phyloP scores from a whole-genome alignment of 345 rosid genomes.

The Xanthoceras sorbifolium region DNA sequence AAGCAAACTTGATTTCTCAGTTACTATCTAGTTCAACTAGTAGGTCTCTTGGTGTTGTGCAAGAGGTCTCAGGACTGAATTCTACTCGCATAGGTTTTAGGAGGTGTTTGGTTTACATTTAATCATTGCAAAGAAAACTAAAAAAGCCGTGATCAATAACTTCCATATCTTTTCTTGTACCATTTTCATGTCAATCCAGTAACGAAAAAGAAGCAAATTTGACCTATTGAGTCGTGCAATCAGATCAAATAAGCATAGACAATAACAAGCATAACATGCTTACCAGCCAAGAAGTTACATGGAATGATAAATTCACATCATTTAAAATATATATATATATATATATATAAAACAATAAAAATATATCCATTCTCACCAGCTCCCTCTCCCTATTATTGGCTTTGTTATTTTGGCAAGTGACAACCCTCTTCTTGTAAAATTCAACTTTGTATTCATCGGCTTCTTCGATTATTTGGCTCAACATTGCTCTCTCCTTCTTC shows the following conservation, averaged over 20 bases:
- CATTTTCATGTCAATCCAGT: background rate
- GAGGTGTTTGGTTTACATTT: background rate
- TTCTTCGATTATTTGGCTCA: slow-evolving; percentile 60
- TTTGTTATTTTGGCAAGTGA: slow-evolving; percentile 60
- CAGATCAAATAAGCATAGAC: background rate
- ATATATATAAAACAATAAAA: background rate
- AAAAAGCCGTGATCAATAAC: background rate
- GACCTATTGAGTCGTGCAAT: background rate
- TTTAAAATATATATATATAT: background rate
- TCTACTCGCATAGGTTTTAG: background rate
- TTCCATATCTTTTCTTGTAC: background rate
- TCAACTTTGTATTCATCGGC: slow-evolving; percentile 65
- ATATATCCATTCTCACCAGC: slow-evolving; percentile 49
- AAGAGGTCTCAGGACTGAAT: background rate
- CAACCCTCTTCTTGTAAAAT: slow-evolving; percentile 58
- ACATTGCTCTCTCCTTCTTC: slow-evolving; percentile 66
- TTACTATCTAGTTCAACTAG: background rate
- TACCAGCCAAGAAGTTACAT: background rate
- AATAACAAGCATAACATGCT: background rate
- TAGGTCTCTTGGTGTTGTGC: background rate
- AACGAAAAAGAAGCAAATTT: background rate
- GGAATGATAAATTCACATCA: background rate
- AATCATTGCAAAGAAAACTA: background rate
- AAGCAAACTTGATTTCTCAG: background rate
- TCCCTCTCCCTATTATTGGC: slow-evolving; percentile 67